These are phyloP conservation scores for Cyclanthera cordifolia DNA, from an alignment of 306 rosid species.

Conservation along the genomic window DNA sequence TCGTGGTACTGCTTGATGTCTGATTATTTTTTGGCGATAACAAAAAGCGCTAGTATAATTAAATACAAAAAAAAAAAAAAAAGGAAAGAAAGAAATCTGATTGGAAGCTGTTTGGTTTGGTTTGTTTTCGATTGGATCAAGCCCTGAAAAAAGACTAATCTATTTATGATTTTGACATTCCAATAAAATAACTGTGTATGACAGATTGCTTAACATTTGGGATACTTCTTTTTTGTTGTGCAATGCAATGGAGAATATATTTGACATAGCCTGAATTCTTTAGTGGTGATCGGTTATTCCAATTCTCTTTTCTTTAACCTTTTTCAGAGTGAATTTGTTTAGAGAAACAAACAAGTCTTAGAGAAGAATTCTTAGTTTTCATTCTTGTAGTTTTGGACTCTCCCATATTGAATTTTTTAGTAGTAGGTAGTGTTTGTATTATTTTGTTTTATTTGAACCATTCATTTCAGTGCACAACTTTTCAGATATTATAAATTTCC, in stretches of 20 bases:
- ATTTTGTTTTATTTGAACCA: not conserved
- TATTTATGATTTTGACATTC: not conserved
- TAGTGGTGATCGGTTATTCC: not conserved
- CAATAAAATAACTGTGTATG: not conserved
- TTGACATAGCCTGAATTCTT: not conserved
- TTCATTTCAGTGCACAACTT: not conserved
- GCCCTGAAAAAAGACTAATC: not conserved
- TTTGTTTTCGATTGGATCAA: slow-evolving; percentile 1
- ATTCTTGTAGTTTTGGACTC: not conserved
- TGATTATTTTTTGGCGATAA: not conserved
- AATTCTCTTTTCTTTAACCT: not conserved
- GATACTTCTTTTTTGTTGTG: not conserved
- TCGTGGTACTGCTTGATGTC: not conserved
- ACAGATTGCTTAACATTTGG: not conserved
- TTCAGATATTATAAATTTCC: not conserved
- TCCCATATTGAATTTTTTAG: not conserved
- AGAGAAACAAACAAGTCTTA: not conserved
- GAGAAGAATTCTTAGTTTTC: slow-evolving; percentile 7
- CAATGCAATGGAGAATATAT: not conserved
- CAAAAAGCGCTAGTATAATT: not conserved
- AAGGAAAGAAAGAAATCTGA: not conserved
- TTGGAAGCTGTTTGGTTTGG: not conserved
- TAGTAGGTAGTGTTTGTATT: not conserved
- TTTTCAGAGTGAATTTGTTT: not conserved
- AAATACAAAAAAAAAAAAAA: not conserved